Evolutionary conservation across 305 asterid species (phyloP), one percentile per base, ranked within the genome.

Genomic region (Lippia alba): DNA sequence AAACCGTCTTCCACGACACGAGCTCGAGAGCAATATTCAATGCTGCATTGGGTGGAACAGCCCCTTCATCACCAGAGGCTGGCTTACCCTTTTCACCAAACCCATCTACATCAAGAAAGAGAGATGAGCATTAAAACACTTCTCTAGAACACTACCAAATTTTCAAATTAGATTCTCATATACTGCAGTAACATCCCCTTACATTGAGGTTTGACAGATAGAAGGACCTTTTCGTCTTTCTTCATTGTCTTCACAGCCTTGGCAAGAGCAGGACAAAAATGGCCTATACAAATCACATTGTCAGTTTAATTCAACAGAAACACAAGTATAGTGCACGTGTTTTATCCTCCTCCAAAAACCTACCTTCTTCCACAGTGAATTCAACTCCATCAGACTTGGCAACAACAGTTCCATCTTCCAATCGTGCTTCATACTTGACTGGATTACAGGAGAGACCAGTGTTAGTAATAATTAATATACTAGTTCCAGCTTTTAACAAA

Each of bases 121-220:
- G 45, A 33, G 5, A 33, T 8, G 7, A 11, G 12, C 33, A 36
- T 14, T n/a, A 58, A 58, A 24, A 12, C 32, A 34, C 34, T 58
- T 36, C 10, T 3, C 6, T 15, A 34, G 24, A 20, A 34, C 24
- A 34, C 3, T 19, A 12, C 7, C 14, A 18, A 24, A 24, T 6
- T 20, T 54, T 14, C 30, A 17, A 18, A 5, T 24, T 10, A 66
- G 64, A 49, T 15, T 6, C 69, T 5, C 14, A 18, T 10, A 49
- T 49, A 49, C 33, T 3, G 69, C 54, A 63, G 14, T 24, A 6
- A 24, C 4, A 11, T 30, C 32, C 19, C 11, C 86, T 62, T 76
- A 87, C 94, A 89, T 45, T 89, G 94, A 17, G 96, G 96, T 76
- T 89, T 87, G 50, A 89, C 96, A 0, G 85, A 72, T 18, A 89